Evolutionary conservation across 1,284 basidiomycete genomes (phyloP), one percentile per base, ranked within the genome.

Genomic region (Fomitopsis schrenkii): DNA sequence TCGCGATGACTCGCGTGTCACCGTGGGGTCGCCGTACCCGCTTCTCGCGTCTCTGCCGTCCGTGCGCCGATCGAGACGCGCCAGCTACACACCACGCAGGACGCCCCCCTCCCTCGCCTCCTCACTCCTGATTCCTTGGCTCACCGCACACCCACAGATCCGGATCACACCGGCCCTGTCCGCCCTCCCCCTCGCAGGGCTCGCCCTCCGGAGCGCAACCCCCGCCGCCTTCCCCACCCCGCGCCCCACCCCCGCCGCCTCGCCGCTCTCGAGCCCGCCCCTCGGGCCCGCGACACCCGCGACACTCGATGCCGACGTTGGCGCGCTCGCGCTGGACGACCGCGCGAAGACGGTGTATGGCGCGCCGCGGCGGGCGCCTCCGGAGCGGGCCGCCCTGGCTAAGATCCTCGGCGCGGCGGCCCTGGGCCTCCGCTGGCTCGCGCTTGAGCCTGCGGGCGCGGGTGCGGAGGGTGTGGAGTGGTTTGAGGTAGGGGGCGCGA

Each of bases 371-470:
- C 54, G 42, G 3, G 38, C 57, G 10, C n/a, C 50, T 6, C 52
- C 59, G 2, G 28, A 33, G 50, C 44, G 64, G 4, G 22, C 12
- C 1, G 60, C 57, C 3, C 58, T 67, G 8, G 66, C 63, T 1
- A 62, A 57, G 7, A 36, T 59, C 4, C 22, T 67, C 5, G 64
- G 59, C 2, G 59, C 62, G 38, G 60, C 54, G 36, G 56, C 56
- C 44, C 64, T 59, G 5, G 62, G 60, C 2, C 42, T 67, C 14
- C 50, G 22, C 26, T 64, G 59, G 56, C 19, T 67, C 36, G 57
- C 60, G 30, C 54, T 67, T 40, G 59, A 59, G 5, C 50, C 50
- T 2, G n/a, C 17, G 9, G 55, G 40, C 28, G 45, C 6, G 44
- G 17, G 12, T 19, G 26, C 6, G 28, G 48, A 10, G 30, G 28